Evolutionary conservation across 2,329 filamentous ascomycete genomes (phyloP).

Genomic region (Botrytis aclada): DNA sequence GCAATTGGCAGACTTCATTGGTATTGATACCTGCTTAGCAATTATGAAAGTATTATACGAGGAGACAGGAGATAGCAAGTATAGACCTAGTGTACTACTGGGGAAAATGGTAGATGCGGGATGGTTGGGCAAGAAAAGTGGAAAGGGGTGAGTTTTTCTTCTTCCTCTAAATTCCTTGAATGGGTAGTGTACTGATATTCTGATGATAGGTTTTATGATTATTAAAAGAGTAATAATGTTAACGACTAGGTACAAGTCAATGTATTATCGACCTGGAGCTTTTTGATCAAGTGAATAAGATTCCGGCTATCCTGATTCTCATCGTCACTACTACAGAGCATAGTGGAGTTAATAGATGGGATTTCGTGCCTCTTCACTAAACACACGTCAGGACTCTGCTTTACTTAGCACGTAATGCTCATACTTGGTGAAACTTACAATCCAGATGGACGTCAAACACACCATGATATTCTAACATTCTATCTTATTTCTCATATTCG

Average conservation of each 20-base stretch:
- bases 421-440: neutral
- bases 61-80: slow-evolving; percentile 94
- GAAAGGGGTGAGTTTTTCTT: slow-evolving; percentile 61
- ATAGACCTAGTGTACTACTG: slow-evolving; percentile 81
- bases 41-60: slow-evolving; percentile 95
- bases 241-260: neutral
- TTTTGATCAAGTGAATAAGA: neutral
- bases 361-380: neutral
- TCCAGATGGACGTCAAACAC: neutral
- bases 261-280: neutral
- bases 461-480: neutral
- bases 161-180: neutral
- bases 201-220: slow-evolving; percentile 36
- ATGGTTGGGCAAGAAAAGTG: slow-evolving; percentile 96
- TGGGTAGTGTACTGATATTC: slow-evolving; percentile 24
- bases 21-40: slow-evolving; percentile 88
- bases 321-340: neutral
- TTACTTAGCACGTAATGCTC: neutral
- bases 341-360: neutral
- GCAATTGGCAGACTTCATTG: slow-evolving; percentile 93
- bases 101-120: slow-evolving; percentile 97
- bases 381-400: neutral
- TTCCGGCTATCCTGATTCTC: neutral
- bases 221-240: slow-evolving; percentile 25
- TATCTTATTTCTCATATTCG: neutral